Conservation (phyloP, 2,329 filamentous ascomycete genomes). For the Elsinoe fawcettii region DNA sequence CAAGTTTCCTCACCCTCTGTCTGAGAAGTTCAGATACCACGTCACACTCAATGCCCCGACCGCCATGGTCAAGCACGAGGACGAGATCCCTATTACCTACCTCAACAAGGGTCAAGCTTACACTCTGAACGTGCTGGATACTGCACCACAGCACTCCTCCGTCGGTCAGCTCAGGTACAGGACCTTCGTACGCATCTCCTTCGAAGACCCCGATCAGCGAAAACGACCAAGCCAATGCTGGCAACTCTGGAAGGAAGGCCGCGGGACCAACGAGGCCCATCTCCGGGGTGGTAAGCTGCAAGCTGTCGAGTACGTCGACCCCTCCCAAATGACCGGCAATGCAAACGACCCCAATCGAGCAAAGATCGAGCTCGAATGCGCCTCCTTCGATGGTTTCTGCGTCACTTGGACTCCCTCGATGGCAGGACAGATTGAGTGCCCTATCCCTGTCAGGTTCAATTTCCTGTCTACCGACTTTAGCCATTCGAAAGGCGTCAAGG, state of each 20-base stretch:
- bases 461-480: constrained; percentile 98
- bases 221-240: constrained; percentile 75
- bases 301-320: constrained; percentile 86
- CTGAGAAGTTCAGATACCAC: constrained; percentile 71
- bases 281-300: constrained; percentile 86
- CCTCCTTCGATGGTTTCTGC: constrained; percentile 89
- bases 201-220: constrained; percentile 91
- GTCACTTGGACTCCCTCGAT: constrained; percentile 66
- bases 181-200: constrained; percentile 89
- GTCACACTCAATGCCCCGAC: constrained; percentile 88
- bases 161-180: constrained; percentile 64
- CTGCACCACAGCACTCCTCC: constrained; percentile 52
- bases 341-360: constrained; percentile 40
- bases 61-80: constrained; percentile 83
- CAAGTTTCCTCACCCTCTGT: constrained; percentile 32
- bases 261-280: constrained; percentile 91
- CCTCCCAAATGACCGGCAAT: constrained; percentile 47
- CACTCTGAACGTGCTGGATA: constrained; percentile 76
- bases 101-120: constrained; percentile 97
- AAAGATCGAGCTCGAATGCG: constrained; percentile 44
- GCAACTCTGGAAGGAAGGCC: constrained; percentile 92
- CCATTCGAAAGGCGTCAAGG: constrained; percentile 97
- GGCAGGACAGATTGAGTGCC: constrained; percentile 65
- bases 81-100: constrained; percentile 95
- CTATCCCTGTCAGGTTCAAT: constrained; percentile 89